Evolutionary conservation across 345 rosid species (phyloP), one percentile per base, ranked within the genome.

Genomic region (Populus simonii): DNA sequence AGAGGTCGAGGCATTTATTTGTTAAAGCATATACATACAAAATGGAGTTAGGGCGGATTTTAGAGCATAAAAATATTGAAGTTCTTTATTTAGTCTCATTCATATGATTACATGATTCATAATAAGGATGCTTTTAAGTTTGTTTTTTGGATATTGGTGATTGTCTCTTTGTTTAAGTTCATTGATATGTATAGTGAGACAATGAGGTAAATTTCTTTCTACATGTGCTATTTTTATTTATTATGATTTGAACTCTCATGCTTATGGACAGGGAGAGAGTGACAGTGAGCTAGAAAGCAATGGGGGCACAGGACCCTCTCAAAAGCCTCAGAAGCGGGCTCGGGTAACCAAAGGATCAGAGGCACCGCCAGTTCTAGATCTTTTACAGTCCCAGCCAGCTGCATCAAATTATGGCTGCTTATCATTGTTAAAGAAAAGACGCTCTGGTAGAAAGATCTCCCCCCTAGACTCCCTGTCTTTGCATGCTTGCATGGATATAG

Each of bases 221-320:
- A 18, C 5, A 16, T 29, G 13, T 27, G 2, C n/a, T 16, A 16
- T 47, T 27, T 47, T 49, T 8, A 47, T 49, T 15, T n/a, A 57
- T 49, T n/a, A 55, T 31, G 20, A 59, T 35, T 15, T 55, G 20
- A 2, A 33, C 31, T 35, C 61, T 20, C 12, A 16, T 72, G 41
- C 27, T 23, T 16, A 72, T 33, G 17, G 75, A 83, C 88, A 90
- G 89, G 97, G 88, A 78, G 90, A 92, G 77, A 92, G 89, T 85
- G 93, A 88, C 18, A 89, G 92, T 78, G 97, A 92, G 79, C 87
- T 88, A 84, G 94, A 89, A 84, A 84, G 84, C 66, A 85, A 82
- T 67, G 92, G 88, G 74, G 89, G 78, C 51, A 61, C 51, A 35
- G 87, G 78, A 63, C 80, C 88, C 63, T 85, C 81, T 70, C 82